These are phyloP conservation scores for Lentinus brumalis DNA, from an alignment of 768 basidiomycete species.

Conservation along the genomic window DNA sequence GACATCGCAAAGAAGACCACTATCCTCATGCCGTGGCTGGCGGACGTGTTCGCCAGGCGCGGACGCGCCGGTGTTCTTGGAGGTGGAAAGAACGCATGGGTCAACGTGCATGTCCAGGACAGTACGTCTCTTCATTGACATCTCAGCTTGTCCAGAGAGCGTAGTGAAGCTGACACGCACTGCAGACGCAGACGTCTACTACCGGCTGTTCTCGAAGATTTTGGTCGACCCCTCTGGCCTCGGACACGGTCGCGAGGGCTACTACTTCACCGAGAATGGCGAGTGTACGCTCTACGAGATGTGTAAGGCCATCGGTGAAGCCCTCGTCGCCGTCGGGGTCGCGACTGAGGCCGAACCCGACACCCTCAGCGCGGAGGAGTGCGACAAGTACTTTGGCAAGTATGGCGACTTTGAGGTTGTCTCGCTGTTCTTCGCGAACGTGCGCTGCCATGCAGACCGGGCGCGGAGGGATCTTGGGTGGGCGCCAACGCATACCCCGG, in stretches of 20 bases:
- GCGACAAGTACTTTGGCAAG: conserved; percentile 38
- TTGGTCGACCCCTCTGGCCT: conserved; percentile 41
- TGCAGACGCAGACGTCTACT: conserved; percentile 47
- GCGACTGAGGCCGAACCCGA: conserved; percentile 40
- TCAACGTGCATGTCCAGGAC: conserved; percentile 57
- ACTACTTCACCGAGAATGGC: conserved; percentile 36
- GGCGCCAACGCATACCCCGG: conserved; percentile 37
- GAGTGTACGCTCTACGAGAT: conserved; percentile 38
- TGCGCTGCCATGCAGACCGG: conserved; percentile 30
- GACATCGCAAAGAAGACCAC: conserved; percentile 54
- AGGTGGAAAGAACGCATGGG: conserved; percentile 60
- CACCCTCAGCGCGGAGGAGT: conserved; percentile 44
- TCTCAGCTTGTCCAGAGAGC: neutral
- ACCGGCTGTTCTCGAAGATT: conserved; percentile 42
- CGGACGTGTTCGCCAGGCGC: conserved; percentile 44
- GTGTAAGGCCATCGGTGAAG: conserved; percentile 38
- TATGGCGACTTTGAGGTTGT: too few species aligned
- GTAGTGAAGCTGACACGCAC: neutral
- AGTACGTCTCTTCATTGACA: conserved; percentile 33
- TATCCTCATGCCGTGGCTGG: conserved; percentile 49
- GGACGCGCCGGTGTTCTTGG: conserved; percentile 60
- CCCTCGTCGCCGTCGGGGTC: conserved; percentile 34
- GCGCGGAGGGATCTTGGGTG: conserved; percentile 45
- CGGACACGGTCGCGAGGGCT: conserved; percentile 38
- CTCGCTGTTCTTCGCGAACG: conserved; percentile 16